Evolutionary conservation across 164 flowering plant genomes (phyloP).

Genomic region (Aristolochia fimbriata): DNA sequence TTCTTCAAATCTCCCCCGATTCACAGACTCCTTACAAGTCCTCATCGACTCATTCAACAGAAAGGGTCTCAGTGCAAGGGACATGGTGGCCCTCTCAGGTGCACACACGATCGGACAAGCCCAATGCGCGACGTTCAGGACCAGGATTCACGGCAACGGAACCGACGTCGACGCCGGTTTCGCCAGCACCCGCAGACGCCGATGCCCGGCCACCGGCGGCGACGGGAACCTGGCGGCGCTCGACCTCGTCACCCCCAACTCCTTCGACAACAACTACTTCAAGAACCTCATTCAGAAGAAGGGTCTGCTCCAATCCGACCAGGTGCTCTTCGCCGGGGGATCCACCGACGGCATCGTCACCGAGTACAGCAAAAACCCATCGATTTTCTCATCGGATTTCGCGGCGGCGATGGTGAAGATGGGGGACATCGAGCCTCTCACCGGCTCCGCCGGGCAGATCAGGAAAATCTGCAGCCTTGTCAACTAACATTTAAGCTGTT

Average conservation of each 20-base stretch:
- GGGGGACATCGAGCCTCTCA: slow-evolving; percentile 19
- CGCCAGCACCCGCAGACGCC: slow-evolving; percentile 18
- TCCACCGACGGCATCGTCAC: slow-evolving; percentile 8
- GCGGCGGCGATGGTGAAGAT: slow-evolving; percentile 13
- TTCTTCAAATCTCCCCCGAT: slow-evolving; percentile 1
- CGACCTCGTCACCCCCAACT: slow-evolving; percentile 35
- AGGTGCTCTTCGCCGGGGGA: slow-evolving; percentile 11
- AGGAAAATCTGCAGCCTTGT: slow-evolving; percentile 25
- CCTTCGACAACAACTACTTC: slow-evolving; percentile 41
- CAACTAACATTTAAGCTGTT: slow-evolving; percentile 9
- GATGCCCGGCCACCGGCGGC: slow-evolving; percentile 22
- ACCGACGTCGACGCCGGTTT: slow-evolving; percentile 35
- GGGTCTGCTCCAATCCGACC: slow-evolving; percentile 12
- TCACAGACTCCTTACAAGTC: slow-evolving; percentile 2
- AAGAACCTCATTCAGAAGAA: slow-evolving; percentile 21
- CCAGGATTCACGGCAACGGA: slow-evolving; percentile 28
- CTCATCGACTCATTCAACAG: slow-evolving; percentile 2
- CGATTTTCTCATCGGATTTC: slow-evolving; percentile 8
- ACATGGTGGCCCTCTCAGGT: slow-evolving; percentile 16
- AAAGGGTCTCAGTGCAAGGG: slow-evolving; percentile 5
- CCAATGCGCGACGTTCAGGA: slow-evolving; percentile 18
- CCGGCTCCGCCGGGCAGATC: slow-evolving; percentile 30
- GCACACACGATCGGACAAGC: slow-evolving; percentile 41
- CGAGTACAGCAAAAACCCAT: slow-evolving; percentile 3
- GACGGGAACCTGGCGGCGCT: slow-evolving; percentile 30